phyloP scores from a whole-genome alignment of 2,329 filamentous ascomycete species.

The Phyllosticta citrichinensis region DNA sequence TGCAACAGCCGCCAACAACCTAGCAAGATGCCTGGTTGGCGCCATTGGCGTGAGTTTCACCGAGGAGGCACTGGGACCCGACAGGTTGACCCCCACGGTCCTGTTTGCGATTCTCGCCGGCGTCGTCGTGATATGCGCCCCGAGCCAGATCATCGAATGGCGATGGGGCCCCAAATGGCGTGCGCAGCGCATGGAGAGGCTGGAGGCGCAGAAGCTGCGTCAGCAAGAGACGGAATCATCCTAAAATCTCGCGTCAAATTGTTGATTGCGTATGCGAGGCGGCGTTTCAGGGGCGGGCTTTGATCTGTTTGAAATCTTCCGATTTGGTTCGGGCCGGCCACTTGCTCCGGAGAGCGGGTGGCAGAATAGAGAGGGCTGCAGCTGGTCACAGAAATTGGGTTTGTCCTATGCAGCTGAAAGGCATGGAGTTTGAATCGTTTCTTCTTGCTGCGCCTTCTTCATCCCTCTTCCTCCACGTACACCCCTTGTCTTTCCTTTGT shows the following conservation, averaged over 20 bases:
- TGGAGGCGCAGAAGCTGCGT: background rate
- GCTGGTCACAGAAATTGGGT: background rate
- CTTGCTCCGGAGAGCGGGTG: background rate
- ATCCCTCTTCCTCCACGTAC: too few species aligned
- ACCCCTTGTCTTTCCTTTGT: too few species aligned
- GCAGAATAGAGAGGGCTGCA: background rate
- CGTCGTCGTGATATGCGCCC: background rate
- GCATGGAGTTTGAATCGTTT: background rate
- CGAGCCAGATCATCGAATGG: background rate
- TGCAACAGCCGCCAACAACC: slow-evolving; percentile 44
- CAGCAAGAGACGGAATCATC: background rate
- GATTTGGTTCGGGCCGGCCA: background rate
- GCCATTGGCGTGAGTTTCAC: slow-evolving; percentile 43
- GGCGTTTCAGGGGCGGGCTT: background rate
- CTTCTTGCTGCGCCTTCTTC: background rate
- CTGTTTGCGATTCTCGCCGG: slow-evolving; percentile 1
- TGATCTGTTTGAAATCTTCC: background rate
- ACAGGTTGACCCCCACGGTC: background rate
- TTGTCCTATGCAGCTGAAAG: background rate
- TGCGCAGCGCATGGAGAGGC: background rate
- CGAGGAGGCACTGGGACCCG: slow-evolving; percentile 17
- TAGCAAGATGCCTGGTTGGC: slow-evolving; percentile 43
- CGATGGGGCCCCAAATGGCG: background rate
- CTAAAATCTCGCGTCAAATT: background rate
- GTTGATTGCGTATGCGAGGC: background rate